Evolutionary conservation across 371 early-diverging fungal genomes (phyloP).

Genomic region (Gilbertella persicaria): DNA sequence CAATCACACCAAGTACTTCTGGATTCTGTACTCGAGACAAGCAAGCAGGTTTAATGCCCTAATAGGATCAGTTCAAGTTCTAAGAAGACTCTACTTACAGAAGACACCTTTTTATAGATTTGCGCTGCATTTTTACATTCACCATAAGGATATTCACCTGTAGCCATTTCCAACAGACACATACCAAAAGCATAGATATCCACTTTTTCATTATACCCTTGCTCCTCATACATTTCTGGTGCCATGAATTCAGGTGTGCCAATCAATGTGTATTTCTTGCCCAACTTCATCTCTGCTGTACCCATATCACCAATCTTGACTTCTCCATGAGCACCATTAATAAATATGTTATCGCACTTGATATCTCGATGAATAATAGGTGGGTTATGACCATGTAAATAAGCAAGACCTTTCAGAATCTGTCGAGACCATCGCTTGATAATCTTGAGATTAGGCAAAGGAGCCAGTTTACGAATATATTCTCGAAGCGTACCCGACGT

Average conservation of each 20-base stretch:
- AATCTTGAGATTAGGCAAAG: slow-evolving; percentile 70
- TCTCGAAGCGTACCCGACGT: slow-evolving; percentile 84
- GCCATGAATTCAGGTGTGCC: slow-evolving; percentile 95
- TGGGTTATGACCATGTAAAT: slow-evolving; percentile 82
- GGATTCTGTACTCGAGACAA: slow-evolving; percentile 67
- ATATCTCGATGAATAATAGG: slow-evolving; percentile 93
- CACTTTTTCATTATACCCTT: slow-evolving; percentile 86
- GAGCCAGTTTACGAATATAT: slow-evolving; percentile 66
- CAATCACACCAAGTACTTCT: slow-evolving; percentile 78
- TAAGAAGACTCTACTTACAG: slow-evolving; percentile 33
- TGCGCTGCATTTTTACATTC: slow-evolving; percentile 90
- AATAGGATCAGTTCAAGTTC: neutral
- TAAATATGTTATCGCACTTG: slow-evolving; percentile 89
- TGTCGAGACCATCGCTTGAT: slow-evolving; percentile 84
- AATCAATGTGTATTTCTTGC: slow-evolving; percentile 87
- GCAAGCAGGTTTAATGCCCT: slow-evolving; percentile 84
- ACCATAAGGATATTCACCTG: slow-evolving; percentile 87
- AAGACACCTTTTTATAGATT: slow-evolving; percentile 80
- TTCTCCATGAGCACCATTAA: slow-evolving; percentile 90
- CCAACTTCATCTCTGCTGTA: slow-evolving; percentile 69
- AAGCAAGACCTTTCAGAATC: slow-evolving; percentile 81
- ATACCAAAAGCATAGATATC: slow-evolving; percentile 96
- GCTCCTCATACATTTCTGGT: slow-evolving; percentile 95
- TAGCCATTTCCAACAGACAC: slow-evolving; percentile 88
- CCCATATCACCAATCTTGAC: slow-evolving; percentile 96